Evolutionary conservation across 371 early-diverging fungal species (phyloP), one percentile per base, ranked within the genome.

Genomic region (Mucor piriformis): DNA sequence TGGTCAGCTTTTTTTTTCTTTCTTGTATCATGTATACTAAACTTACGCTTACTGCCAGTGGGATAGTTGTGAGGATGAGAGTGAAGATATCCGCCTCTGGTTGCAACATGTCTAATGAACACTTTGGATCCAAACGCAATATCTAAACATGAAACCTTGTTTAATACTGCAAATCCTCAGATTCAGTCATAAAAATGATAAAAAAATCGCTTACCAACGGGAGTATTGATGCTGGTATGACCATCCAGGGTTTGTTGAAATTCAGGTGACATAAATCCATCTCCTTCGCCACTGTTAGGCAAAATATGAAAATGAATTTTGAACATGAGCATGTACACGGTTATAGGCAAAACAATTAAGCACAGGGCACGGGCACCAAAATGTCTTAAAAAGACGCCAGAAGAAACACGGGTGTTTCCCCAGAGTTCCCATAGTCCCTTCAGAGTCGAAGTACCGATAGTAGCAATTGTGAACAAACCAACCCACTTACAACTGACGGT

Each of bases 241-340:
- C 95, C 95, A 8, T 77, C 71, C 7, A 98, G 76, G 27, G 92
- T 91, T 57, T 90, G 89, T 65, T 98, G 97, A 80, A 98, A 98
- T 55, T 82, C 82, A n/a, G 93, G 85, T 46, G 88, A 87, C 93
- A 96, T 96, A 74, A 95, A 98, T 3, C 85, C 90, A 70, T 97
- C 97, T 18, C 99, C 99, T 16, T 97, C 89, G 3, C 99, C 99
- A 59, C 88, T 88, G 51, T 87, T 86, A 0, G 77, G 85, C 27
- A 92, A 70, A 5, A 93, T 80, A 18, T 75, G 73, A 62, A 97
- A 99, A 70, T 99, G 99, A 33, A 98, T 79, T 43, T 81, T 79
- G 75, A 97, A 99, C 73, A 91, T 83, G 38, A 88, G 68, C 59
- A 92, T 64, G 73, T 99, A 99, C 1, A 98, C 72, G 6, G 76